Conservation (phyloP, 345 rosid genomes). For the Citrus mangshanensis region DNA sequence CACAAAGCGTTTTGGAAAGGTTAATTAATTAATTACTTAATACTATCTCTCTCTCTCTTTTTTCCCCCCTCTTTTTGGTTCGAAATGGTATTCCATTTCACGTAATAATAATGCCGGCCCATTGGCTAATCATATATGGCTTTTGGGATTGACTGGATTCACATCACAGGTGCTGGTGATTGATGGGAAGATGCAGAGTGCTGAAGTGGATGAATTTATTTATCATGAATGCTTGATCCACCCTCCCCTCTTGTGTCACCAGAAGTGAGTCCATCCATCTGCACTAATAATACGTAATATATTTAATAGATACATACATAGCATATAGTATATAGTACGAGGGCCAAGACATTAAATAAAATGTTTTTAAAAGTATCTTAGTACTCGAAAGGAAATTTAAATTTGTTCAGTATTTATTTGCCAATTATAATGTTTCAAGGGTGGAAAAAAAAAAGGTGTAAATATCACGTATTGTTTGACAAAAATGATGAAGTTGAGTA, state of each 20-base stretch:
- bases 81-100: neutral
- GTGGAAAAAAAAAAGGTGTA: no score
- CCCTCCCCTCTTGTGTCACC: constrained; percentile 75
- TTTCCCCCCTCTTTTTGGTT: no score
- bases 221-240: constrained; percentile 94
- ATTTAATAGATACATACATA: no score
- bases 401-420: no score
- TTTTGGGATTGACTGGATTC: neutral
- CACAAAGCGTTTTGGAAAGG: constrained; percentile 93
- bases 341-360: no score
- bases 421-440: no score
- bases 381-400: no score
- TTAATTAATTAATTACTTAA: constrained; percentile 4
- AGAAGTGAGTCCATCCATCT: constrained; percentile 40
- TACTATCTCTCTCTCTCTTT: neutral
- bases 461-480: neutral
- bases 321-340: no score
- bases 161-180: constrained; percentile 72
- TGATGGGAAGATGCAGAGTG: constrained; percentile 99
- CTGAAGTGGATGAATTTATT: constrained; percentile 88
- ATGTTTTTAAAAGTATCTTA: no score
- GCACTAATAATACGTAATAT: neutral
- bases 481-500: neutral
- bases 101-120: neutral
- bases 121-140: neutral